Evolutionary conservation across 805 yeast genomes (phyloP).

Genomic region (Kodamaea neixiangensis): DNA sequence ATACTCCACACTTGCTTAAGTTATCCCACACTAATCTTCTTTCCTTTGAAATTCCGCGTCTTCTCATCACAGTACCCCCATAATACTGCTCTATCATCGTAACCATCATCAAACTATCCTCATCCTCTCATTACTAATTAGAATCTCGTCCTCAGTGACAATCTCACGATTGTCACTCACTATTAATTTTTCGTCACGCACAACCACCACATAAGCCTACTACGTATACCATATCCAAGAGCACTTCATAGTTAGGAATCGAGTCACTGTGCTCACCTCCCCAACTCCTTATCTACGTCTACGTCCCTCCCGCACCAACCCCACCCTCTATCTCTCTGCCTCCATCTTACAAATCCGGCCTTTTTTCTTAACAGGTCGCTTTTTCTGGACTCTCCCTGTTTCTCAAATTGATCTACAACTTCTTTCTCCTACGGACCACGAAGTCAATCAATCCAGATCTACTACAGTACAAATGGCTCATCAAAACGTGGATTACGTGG

Average conservation of each 20-base stretch:
- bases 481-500: slow-evolving; percentile 11
- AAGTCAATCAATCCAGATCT: not conserved
- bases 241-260: no score
- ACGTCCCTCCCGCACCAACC: not conserved
- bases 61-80: no score
- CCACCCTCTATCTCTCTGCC: not conserved
- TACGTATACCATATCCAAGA: not conserved
- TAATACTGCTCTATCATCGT: no score
- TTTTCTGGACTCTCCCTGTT: not conserved
- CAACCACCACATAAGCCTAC: no score
- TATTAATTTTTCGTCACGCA: not conserved
- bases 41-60: no score
- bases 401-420: not conserved
- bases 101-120: no score
- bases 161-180: not conserved
- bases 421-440: not conserved
- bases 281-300: not conserved
- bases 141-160: no score
- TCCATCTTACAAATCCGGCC: not conserved
- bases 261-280: no score
- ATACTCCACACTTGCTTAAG: no score
- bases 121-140: no score
- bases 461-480: not conserved
- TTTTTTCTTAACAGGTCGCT: not conserved
- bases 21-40: no score